phyloP scores from a whole-genome alignment of 108 stramenopile genomes.

The Cylindrotheca closterium region DNA sequence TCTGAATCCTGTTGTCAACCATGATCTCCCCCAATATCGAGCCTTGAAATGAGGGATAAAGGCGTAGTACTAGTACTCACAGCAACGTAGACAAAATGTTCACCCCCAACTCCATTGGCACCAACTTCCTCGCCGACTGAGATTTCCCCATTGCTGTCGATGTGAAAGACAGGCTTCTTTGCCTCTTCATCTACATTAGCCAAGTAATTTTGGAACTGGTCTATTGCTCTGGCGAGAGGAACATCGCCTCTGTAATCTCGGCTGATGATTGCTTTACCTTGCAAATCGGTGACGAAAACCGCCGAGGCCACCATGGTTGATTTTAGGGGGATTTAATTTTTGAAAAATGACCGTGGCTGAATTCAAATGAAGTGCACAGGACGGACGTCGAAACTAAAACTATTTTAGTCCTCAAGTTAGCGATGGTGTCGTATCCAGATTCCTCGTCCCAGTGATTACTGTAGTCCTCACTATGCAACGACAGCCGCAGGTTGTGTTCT shows the following conservation, averaged over 20 bases:
- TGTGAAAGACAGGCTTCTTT: constrained; percentile 82
- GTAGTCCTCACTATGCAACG: too few relatives aligned
- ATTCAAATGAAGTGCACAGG: too few relatives aligned
- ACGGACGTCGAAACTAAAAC: too few relatives aligned
- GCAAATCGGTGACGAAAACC: constrained; percentile 85
- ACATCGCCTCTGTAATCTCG: constrained; percentile 99
- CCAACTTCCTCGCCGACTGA: constrained; percentile 52
- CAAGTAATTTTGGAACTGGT: constrained; percentile 77
- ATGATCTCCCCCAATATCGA: too few relatives aligned
- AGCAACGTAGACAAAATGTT: constrained; percentile 83
- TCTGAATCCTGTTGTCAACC: too few relatives aligned
- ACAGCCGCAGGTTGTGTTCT: too few relatives aligned
- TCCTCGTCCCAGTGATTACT: too few relatives aligned
- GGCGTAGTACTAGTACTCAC: constrained; percentile 47
- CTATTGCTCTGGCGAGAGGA: constrained; percentile 78
- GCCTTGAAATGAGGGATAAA: not conserved
- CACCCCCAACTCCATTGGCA: constrained; percentile 61
- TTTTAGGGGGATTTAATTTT: not conserved
- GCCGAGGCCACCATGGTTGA: constrained; percentile 86
- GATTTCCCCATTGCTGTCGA: constrained; percentile 69
- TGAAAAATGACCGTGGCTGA: constrained; percentile 1
- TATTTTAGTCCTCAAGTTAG: too few relatives aligned
- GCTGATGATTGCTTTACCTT: constrained; percentile 96
- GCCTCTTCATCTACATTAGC: constrained; percentile 77
- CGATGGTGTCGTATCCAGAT: too few relatives aligned